phyloP scores from a whole-genome alignment of 768 basidiomycete genomes.

The Boletellus sp. region DNA sequence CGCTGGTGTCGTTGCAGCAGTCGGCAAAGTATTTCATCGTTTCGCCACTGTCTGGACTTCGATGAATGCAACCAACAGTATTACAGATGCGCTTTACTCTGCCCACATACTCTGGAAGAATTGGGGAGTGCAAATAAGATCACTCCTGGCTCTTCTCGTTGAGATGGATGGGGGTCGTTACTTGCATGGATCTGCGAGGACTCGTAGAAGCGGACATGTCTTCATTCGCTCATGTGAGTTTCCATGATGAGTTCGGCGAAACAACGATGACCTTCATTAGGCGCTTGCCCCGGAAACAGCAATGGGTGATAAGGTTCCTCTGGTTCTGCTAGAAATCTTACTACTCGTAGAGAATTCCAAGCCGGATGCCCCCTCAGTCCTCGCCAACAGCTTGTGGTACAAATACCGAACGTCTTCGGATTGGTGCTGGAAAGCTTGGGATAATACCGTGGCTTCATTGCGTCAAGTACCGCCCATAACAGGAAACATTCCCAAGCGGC shows the following conservation, averaged over 20 bases:
- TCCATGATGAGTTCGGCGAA: not conserved
- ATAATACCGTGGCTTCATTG: conserved; percentile 72
- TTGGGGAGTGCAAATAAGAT: conserved; percentile 61
- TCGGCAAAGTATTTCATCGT: conserved; percentile 70
- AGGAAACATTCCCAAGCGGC: conserved; percentile 42
- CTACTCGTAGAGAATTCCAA: conserved; percentile 57
- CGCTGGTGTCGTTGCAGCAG: conserved; percentile 51
- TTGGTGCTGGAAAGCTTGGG: conserved; percentile 85
- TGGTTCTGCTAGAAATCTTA: conserved; percentile 58
- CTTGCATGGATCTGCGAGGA: conserved; percentile 51
- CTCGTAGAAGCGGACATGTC: conserved; percentile 58
- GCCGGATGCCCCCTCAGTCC: conserved; percentile 58
- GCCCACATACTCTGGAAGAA: conserved; percentile 63
- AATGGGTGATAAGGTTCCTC: conserved; percentile 34
- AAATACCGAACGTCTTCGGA: conserved; percentile 69
- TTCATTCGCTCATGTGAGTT: conserved; percentile 57
- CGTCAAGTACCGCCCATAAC: conserved; percentile 63
- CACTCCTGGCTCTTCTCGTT: conserved; percentile 57
- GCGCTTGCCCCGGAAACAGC: conserved; percentile 40
- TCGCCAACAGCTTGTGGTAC: conserved; percentile 79
- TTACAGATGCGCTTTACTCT: conserved; percentile 56
- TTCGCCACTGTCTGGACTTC: conserved; percentile 74
- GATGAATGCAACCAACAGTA: conserved; percentile 59
- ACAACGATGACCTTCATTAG: conserved; percentile 18
- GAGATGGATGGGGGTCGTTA: conserved; percentile 62